A percentile compares a stretch with the other conserved stretches of the same genome.
phyloP scores from a whole-genome alignment of 495 filamentous ascomycete species.

The Ascobolus immersus region DNA sequence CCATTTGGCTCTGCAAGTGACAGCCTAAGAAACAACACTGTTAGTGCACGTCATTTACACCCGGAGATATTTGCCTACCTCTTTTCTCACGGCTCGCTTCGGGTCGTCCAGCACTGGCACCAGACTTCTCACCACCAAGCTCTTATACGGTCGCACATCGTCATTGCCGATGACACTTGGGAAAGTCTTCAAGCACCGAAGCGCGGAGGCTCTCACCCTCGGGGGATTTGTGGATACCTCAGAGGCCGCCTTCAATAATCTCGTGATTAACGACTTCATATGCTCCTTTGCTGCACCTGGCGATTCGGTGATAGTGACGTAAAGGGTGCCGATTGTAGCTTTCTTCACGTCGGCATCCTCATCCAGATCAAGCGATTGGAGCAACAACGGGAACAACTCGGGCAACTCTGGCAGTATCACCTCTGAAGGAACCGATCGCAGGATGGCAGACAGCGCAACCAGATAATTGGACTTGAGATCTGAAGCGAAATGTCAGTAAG shows the following conservation, averaged over 20 bases:
- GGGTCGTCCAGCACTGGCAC: slow-evolving; percentile 34
- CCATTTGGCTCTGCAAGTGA: slow-evolving; percentile 43
- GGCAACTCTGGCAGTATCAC: slow-evolving; percentile 35
- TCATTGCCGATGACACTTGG: slow-evolving; percentile 21
- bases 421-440: slow-evolving; percentile 31
- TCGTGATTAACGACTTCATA: slow-evolving; percentile 29
- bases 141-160: slow-evolving; percentile 33
- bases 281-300: slow-evolving; percentile 33
- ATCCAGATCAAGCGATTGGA: slow-evolving; percentile 41
- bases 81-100: slow-evolving; percentile 39
- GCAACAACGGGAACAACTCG: slow-evolving; percentile 36
- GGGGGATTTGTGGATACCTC: slow-evolving; percentile 11
- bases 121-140: slow-evolving; percentile 29
- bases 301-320: slow-evolving; percentile 31
- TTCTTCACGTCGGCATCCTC: slow-evolving; percentile 29
- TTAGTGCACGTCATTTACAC: slow-evolving; percentile 1
- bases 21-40: slow-evolving; percentile 20
- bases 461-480: slow-evolving; percentile 35
- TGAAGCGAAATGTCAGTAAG: slow-evolving; percentile 1
- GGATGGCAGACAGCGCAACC: slow-evolving; percentile 37
- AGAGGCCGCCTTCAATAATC: slow-evolving; percentile 26
- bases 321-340: slow-evolving; percentile 35
- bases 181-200: slow-evolving; percentile 31
- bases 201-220: slow-evolving; percentile 25
- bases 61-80: slow-evolving; percentile 3